Base-by-base conservation (phyloP, 2,329 filamentous ascomycete genomes). In the Fusarium sp. region DNA sequence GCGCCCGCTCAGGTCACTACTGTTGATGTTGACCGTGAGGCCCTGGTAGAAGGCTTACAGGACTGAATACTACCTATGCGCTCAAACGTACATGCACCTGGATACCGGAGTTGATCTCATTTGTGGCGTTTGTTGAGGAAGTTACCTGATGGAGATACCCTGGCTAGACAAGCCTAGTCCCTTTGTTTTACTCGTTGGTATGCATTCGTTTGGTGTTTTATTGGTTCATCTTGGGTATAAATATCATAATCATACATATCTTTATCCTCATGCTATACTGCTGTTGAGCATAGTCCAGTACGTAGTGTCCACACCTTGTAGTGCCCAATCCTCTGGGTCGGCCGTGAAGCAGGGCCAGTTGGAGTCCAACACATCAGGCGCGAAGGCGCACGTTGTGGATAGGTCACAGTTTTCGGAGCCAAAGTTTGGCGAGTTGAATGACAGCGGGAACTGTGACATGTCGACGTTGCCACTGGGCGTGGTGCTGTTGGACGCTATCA, bases 1-100 rank as follows among this genome's bases (percentile, higher is more conserved):
- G 84, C 89, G 3, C 87, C 89, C 6, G 85, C 87, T 41, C 87
- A 87, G 67, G 88, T 93, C 17, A 87, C 88, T 22, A 84, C 91
- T 1, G 86, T 89, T 32, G 82, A 81, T 3, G 80, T 93, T 28
- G 90, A 93, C 78, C 85, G 86, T 41, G 87, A 89, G 47, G 89
- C 90, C 14, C 79, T 94, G 75, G 85, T 84, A 70, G 90, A 93
- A 76, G 89, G 85, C 53, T 82, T 94, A 26, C 72, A 72, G 63
- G 81, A 81, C 62, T 81, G 63, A 79, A 42, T 28, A 56, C 53
- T 50, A 35, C 63, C 42, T 57, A 59, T 44, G 38, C 30, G n/a
- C 58, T 38, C 38, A 28, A 63, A 42, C 32, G 42, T 54, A 61
- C 55, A 72, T 58, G n/a, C 38, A 74, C 70, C 57, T 63, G 65